Percentiles rank a stretch among this genome's conserved stretches.
phyloP scores from a whole-genome alignment of 805 yeast genomes.

The Pichia pseudocactophila region DNA sequence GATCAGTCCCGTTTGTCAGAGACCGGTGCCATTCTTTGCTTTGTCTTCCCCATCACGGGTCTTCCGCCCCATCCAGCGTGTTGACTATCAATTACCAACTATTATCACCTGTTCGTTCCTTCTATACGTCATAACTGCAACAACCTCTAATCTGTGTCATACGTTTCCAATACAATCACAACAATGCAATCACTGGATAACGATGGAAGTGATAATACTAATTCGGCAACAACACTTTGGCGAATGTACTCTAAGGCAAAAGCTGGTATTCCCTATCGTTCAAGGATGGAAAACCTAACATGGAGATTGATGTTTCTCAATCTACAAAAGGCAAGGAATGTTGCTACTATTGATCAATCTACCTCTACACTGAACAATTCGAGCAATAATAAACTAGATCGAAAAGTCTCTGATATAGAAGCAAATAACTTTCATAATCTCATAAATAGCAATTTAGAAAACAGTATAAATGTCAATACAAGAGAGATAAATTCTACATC shows the following conservation, averaged over 20 bases:
- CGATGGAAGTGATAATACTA: conserved; percentile 17
- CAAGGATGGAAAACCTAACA: conserved; percentile 74
- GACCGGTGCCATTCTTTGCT: too few species aligned
- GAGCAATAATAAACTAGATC: neutral
- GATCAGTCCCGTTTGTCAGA: too few species aligned
- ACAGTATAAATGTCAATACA: neutral
- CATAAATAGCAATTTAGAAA: too few species aligned
- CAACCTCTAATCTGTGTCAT: too few species aligned
- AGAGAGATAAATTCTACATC: neutral
- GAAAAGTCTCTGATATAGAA: neutral
- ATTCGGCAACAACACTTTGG: conserved; percentile 56
- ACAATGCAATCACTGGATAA: neutral
- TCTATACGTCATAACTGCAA: too few species aligned
- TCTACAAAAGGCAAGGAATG: conserved; percentile 13
- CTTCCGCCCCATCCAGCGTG: too few species aligned
- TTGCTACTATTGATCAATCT: neutral
- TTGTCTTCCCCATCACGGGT: too few species aligned
- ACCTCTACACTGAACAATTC: neutral
- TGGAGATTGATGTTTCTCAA: conserved; percentile 78
- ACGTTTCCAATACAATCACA: too few species aligned
- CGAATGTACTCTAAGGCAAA: conserved; percentile 72
- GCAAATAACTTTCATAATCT: neutral
- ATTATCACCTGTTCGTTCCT: too few species aligned
- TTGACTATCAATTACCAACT: too few species aligned
- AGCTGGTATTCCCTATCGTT: conserved; percentile 62